phyloP scores from a whole-genome alignment of 2,329 filamentous ascomycete genomes.

The Cladosporium cucumerinum region DNA sequence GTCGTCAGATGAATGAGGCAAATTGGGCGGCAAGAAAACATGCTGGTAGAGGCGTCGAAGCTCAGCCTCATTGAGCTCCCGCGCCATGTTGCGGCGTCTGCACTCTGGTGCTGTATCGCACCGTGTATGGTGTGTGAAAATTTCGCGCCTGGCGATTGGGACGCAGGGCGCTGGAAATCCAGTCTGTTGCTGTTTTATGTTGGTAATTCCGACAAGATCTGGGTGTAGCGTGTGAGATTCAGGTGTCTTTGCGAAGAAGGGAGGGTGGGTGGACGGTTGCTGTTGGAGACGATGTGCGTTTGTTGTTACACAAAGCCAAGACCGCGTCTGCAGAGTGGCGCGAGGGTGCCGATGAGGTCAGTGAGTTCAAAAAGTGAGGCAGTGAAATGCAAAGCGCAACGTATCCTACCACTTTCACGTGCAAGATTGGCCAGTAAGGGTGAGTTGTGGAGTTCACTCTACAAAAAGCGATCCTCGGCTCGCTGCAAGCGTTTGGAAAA shows the following conservation, averaged over 20 bases:
- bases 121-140: no score
- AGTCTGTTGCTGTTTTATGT: no score
- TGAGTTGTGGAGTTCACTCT: background rate
- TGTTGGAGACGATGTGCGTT: background rate
- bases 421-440: background rate
- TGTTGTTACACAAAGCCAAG: conserved; percentile 3
- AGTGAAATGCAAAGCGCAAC: background rate
- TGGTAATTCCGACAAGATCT: no score
- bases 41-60: conserved; percentile 36
- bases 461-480: background rate
- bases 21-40: conserved; percentile 42
- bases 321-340: background rate
- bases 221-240: no score
- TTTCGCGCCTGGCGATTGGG: no score
- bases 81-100: background rate
- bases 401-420: background rate
- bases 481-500: background rate
- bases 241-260: no score
- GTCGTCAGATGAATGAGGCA: conserved; percentile 38
- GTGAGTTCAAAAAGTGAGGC: background rate
- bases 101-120: no score
- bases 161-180: no score
- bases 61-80: background rate
- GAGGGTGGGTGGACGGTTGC: no score
- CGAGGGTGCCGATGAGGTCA: background rate